phyloP scores from a whole-genome alignment of 1,284 basidiomycete genomes.

The Fomitopsis betulina region DNA sequence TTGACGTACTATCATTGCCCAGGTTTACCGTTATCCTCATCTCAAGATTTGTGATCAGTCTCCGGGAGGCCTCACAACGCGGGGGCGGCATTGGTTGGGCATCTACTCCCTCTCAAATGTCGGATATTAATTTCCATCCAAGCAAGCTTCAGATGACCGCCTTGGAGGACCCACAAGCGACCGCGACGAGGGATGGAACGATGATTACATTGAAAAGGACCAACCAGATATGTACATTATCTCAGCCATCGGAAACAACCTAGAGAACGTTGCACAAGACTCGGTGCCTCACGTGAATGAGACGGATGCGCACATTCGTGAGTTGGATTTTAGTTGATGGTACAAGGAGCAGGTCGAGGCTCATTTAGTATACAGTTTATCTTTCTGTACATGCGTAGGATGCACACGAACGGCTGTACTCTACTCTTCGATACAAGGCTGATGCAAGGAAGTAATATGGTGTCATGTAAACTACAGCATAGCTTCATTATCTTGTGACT shows the following conservation, averaged over 20 bases:
- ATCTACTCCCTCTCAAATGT: neutral
- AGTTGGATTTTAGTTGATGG: no score
- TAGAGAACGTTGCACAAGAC: no score
- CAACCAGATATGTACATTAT: neutral
- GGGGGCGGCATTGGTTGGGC: neutral
- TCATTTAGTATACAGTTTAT: no score
- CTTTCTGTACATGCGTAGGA: no score
- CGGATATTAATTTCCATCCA: neutral
- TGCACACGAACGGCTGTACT: no score
- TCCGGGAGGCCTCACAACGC: neutral
- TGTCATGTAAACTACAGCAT: neutral
- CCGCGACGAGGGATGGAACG: neutral
- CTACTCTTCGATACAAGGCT: neutral
- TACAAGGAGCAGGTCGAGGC: no score
- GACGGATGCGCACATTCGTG: no score
- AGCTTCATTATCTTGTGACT: neutral
- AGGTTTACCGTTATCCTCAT: neutral
- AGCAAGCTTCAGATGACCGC: neutral
- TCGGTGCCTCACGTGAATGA: no score
- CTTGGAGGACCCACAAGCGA: neutral
- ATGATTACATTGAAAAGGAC: neutral
- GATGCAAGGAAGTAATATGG: neutral
- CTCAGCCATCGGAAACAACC: no score
- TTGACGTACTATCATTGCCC: neutral
- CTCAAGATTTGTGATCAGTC: neutral